Base-by-base conservation (phyloP, 1,284 basidiomycete species). In the Rhodotorula sp. region DNA sequence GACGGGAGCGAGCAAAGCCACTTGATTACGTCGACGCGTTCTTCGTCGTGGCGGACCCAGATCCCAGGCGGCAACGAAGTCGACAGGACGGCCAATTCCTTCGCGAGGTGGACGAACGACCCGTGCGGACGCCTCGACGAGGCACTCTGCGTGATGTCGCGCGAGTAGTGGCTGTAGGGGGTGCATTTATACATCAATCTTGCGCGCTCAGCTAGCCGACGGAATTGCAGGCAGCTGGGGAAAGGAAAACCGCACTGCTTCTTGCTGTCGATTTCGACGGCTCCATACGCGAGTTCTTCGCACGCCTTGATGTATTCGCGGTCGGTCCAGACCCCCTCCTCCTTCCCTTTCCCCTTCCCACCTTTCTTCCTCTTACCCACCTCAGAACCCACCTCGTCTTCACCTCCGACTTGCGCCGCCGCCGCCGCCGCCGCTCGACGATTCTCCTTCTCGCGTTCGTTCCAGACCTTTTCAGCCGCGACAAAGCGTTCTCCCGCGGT, bases 31-130 rank as follows among this genome's bases (percentile, higher is more conserved):
- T 87, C 85, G 77, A 86, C 85, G 62, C 86, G 82, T 49, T 85
- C 82, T 74, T 87, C 86, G 74, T 87, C 85, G 10, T 85, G 84
- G 57, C 85, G 82, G 45, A 86, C 83, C 84, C 85, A 86, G 16
- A 87, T 83, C 5, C 86, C 85, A 2, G 83, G 81, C 45, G 85
- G 85, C 19, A 86, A 80, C 71, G 83, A 84, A 15, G 85, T 86
- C 3, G 85, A 84, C 79, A 84, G 85, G 38, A 84, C 83, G 23
- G 85, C 85, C 21, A 86, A 80, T 78, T 87, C 86, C 77, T 85
- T 85, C 74, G 85, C 80, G 31, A 86, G 81, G 76, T 85, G 85
- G 62, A 87, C 79, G 58, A 86, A 81, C 76, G 84, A 80, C 77
- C 84, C 84, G 23, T 85, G 85, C 64, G 81, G 79, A 50, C 86